These are phyloP conservation scores for Monilinia fructicola DNA, from an alignment of 2,329 filamentous ascomycete genomes.

Conservation along the genomic window DNA sequence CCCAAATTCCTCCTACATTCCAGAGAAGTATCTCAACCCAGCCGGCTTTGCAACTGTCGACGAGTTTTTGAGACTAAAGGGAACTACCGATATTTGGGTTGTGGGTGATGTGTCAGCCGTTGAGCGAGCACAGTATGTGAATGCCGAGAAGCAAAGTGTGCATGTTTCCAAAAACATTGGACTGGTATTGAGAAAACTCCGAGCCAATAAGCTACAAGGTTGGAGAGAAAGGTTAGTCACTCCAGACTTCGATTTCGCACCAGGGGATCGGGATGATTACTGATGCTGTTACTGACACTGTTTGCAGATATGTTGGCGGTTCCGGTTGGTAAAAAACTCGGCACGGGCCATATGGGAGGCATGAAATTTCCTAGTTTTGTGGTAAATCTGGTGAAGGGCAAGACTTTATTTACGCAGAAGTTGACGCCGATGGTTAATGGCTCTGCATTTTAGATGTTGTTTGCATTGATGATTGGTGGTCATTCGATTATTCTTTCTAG, in stretches of 20 bases:
- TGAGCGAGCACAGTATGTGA: constrained; percentile 33
- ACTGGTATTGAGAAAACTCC: constrained; percentile 26
- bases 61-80: constrained; percentile 50
- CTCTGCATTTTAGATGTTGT: constrained; percentile 23
- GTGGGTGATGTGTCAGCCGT: constrained; percentile 36
- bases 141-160: constrained; percentile 30
- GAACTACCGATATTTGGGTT: constrained; percentile 40
- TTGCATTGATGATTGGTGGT: neutral
- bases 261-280: constrained; percentile 1
- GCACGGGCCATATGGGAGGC: constrained; percentile 38
- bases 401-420: constrained; percentile 35
- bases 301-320: constrained; percentile 34
- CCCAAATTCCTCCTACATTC: constrained; percentile 57
- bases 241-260: neutral
- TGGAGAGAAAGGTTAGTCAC: constrained; percentile 14
- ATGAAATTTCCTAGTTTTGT: constrained; percentile 36
- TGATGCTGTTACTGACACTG: too few species aligned
- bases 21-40: constrained; percentile 47
- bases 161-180: constrained; percentile 36
- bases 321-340: constrained; percentile 45
- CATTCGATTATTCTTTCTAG: too few species aligned
- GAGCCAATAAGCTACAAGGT: constrained; percentile 31
- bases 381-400: constrained; percentile 31
- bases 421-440: constrained; percentile 31
- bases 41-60: constrained; percentile 51